Base-by-base conservation (phyloP, 306 rosid genomes). In the Pyrus pyrifolia region DNA sequence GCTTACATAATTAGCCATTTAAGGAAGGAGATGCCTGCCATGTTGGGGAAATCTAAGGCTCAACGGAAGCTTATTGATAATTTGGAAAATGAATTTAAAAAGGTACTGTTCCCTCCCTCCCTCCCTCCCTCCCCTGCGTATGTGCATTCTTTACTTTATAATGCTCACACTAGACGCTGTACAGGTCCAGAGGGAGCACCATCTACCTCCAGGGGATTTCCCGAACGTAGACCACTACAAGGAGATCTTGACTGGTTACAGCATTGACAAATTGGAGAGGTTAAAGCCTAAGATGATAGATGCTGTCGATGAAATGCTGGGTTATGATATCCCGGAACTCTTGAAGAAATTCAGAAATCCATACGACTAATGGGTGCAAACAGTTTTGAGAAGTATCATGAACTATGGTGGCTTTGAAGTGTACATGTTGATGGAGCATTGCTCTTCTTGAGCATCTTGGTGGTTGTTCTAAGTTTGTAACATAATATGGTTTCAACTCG, bases 1-100 rank as follows among this genome's bases (percentile, higher is more conserved):
- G 96, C 99, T 73, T 87, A 89, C 78, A 95, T 95, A n/a, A 83
- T 95, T 40, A 85, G 97, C 75, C 99, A 92, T 88, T 91, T 95
- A 5, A 89, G 81, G 64, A 90, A 87, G 82, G 90, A 92, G 68
- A 95, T 95, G 99, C 99, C 99, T 78, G 8, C 93, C 14, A 84
- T 95, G 87, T 89, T 95, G 6, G 99, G 97, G 63, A 95, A 95
- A 84, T 86, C 97, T 10, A 95, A 90, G 85, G 72, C 91, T 75
- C 99, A 95, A 69, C 91, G 92, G 79, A 91, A 72, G 71, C 96
- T 95, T 59, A 70, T 84, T 62, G 91, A 91, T 71, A 92, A 92
- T 76, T 78, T 95, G 85, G 93, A 31, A 6, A 91, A 42, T 42
- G 98, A 88, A 84, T 95, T 95, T 33, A 85, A 59, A 78, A 95